A percentile compares a stretch with the other conserved stretches of the same genome.
phyloP scores from a whole-genome alignment of 176 grass and related monocot genomes.

The Ensete glaucum region DNA sequence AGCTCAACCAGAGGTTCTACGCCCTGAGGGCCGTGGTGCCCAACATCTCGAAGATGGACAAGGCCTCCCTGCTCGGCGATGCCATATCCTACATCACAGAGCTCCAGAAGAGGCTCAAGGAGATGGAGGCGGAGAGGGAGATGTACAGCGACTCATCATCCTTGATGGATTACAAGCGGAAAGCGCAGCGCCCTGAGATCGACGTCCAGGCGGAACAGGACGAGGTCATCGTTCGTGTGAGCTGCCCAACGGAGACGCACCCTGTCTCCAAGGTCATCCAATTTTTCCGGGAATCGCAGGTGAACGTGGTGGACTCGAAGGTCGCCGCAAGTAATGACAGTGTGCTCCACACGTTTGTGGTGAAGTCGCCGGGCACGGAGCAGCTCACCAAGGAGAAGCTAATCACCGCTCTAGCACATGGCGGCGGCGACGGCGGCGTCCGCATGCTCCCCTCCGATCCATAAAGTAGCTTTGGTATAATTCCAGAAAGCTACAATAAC shows the following conservation, averaged over 20 bases:
- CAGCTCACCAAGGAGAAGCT: slow-evolving; percentile 46
- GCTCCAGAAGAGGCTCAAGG: too few relatives aligned
- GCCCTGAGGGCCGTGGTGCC: too few relatives aligned
- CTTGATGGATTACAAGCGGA: not conserved
- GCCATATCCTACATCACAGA: too few relatives aligned
- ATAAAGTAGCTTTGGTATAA: too few relatives aligned
- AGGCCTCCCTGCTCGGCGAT: too few relatives aligned
- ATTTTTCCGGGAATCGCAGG: not conserved
- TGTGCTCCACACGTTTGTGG: slow-evolving; percentile 21
- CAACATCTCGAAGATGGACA: too few relatives aligned
- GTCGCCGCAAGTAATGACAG: not conserved
- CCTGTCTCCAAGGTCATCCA: slow-evolving; percentile 9
- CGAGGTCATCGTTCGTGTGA: slow-evolving; percentile 75
- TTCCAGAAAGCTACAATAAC: too few relatives aligned
- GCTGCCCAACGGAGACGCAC: slow-evolving; percentile 50
- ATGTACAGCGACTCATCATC: not conserved
- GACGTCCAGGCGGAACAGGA: slow-evolving; percentile 48
- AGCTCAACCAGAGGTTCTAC: too few relatives aligned
- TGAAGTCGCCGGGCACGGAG: slow-evolving; percentile 45
- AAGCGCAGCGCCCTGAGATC: slow-evolving; percentile 23
- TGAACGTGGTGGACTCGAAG: slow-evolving; percentile 10
- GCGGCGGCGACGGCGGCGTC: not conserved
- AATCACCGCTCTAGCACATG: slow-evolving; percentile 43
- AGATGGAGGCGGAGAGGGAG: too few relatives aligned
- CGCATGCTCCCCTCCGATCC: too few relatives aligned